Conservation (phyloP, 129 eudicot species). For the Arctium minus region DNA sequence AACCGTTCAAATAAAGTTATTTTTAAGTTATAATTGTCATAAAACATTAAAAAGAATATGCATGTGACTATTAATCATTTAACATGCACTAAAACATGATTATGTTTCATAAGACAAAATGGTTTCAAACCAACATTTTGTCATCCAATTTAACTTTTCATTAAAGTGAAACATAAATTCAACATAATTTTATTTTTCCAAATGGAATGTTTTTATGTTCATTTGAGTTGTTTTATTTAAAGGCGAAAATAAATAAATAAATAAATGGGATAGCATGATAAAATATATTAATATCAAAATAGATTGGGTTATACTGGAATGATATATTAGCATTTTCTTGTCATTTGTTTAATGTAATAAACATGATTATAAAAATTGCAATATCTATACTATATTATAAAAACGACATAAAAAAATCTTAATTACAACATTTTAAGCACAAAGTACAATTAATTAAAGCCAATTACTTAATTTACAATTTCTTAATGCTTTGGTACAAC, state of each 20-base stretch:
- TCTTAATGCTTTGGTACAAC: no score
- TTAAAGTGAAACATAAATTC: not conserved
- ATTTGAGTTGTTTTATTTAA: not conserved
- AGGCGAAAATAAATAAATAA: not conserved
- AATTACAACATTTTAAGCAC: no score
- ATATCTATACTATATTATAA: no score
- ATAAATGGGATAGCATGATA: not conserved
- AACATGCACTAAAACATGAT: not conserved
- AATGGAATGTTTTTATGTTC: not conserved
- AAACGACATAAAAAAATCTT: no score
- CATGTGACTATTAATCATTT: not conserved
- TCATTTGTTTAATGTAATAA: no score
- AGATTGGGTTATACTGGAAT: not conserved
- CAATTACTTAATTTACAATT: no score
- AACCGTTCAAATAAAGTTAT: not conserved
- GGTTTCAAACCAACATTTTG: not conserved
- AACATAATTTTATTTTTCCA: not conserved
- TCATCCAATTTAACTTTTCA: not conserved
- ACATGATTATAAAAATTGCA: no score
- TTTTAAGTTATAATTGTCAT: not conserved
- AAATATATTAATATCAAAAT: not conserved
- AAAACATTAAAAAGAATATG: not conserved
- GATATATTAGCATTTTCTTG: no score
- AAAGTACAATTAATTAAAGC: no score
- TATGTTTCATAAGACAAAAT: slow-evolving; percentile 5